phyloP scores from a whole-genome alignment of 2,329 filamentous ascomycete species.

The Didymella keratinophila region DNA sequence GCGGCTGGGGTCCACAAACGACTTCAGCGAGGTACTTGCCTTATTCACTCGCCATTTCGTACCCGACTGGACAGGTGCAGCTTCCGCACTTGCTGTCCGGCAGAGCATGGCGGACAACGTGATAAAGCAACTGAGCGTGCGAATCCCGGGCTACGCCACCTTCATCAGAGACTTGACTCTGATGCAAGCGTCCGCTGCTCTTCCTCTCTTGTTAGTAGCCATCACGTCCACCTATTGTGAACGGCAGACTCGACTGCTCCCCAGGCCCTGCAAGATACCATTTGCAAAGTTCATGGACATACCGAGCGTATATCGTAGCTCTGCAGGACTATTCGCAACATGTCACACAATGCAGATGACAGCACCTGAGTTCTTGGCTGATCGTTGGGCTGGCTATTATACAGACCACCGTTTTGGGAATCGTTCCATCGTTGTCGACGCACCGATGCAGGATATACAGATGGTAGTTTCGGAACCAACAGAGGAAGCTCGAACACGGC shows the following conservation, averaged over 20 bases:
- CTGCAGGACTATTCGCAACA: constrained; percentile 18
- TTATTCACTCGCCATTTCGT: constrained; percentile 11
- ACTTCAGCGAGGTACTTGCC: neutral
- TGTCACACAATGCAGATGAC: constrained; percentile 32
- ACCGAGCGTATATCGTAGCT: constrained; percentile 19
- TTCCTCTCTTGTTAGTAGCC: constrained; percentile 16
- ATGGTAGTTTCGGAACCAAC: constrained; percentile 14
- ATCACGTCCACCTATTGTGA: constrained; percentile 1
- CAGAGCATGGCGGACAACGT: neutral
- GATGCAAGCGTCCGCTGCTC: constrained; percentile 21
- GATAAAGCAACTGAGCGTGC: constrained; percentile 14
- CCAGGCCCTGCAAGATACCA: constrained; percentile 22
- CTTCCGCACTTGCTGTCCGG: neutral
- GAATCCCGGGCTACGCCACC: constrained; percentile 14
- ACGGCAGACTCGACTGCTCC: constrained; percentile 9
- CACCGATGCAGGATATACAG: constrained; percentile 24
- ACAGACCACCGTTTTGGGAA: constrained; percentile 23
- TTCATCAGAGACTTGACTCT: constrained; percentile 12
- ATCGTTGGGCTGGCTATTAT: constrained; percentile 30
- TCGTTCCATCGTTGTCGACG: constrained; percentile 15
- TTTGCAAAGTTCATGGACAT: constrained; percentile 28
- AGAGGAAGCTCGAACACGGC: constrained; percentile 8
- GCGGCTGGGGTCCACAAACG: constrained; percentile 12
- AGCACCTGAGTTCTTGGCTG: constrained; percentile 23
- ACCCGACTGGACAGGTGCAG: neutral